Conservation (phyloP, 192 early-diverging fungal species). For the Backusella psychrophila region DNA sequence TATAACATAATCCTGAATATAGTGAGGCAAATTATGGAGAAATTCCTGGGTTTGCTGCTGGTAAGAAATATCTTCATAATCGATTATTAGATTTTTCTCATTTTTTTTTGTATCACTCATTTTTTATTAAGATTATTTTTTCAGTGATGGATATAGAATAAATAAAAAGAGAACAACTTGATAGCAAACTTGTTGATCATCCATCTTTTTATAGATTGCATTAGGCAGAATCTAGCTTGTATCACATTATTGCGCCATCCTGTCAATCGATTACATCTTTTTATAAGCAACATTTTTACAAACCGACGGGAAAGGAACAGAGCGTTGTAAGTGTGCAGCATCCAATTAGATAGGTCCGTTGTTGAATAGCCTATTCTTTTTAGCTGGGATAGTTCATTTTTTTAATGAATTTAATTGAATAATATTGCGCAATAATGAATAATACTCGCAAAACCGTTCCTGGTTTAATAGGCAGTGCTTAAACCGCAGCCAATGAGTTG, state of each 20-base stretch:
- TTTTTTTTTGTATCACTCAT: not conserved
- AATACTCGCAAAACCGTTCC: not conserved
- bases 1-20: slow-evolving; percentile 21
- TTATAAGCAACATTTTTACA: not conserved
- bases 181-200: not conserved
- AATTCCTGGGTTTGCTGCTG: slow-evolving; percentile 15
- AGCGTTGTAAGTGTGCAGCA: not conserved
- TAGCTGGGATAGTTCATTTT: not conserved
- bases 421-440: not conserved
- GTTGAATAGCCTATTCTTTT: not conserved
- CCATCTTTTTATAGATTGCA: not conserved
- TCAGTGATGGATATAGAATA: not conserved
- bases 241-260: not conserved
- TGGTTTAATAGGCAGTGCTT: not conserved
- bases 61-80: slow-evolving; percentile 26
- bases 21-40: slow-evolving; percentile 19
- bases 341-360: not conserved
- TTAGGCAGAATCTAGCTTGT: not conserved
- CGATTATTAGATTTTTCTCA: slow-evolving; percentile 18
- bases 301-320: not conserved
- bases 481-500: not conserved
- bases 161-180: not conserved
- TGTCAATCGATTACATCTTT: not conserved
- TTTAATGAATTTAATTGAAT: not conserved
- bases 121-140: not conserved